These are phyloP conservation scores for Ambrosia artemisiifolia DNA, from an alignment of 129 eudicot species.

Conservation along the genomic window DNA sequence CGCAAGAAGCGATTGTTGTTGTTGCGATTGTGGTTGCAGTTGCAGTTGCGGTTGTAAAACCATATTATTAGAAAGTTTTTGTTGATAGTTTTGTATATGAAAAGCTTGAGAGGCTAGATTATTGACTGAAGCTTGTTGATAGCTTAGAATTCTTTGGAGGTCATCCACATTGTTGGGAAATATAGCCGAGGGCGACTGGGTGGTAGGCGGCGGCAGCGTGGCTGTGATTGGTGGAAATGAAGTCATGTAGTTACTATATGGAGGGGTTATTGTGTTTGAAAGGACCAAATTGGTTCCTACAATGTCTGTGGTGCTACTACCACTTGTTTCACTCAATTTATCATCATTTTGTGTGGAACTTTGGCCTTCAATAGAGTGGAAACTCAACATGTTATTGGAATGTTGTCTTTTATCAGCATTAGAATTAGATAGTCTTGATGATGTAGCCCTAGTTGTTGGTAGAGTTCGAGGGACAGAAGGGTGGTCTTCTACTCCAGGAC, in stretches of 20 bases:
- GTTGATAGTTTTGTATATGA: slow-evolving; percentile 31
- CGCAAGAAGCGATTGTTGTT: slow-evolving; percentile 26
- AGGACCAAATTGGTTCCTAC: slow-evolving; percentile 50
- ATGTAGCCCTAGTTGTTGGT: slow-evolving; percentile 45
- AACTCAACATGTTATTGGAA: slow-evolving; percentile 7
- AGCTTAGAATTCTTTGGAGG: slow-evolving; percentile 55
- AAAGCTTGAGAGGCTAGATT: slow-evolving; percentile 20
- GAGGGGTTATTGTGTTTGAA: slow-evolving; percentile 27
- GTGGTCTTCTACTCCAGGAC: slow-evolving; percentile 85
- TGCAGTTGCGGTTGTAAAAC: slow-evolving; percentile 19
- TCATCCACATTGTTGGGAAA: slow-evolving; percentile 34
- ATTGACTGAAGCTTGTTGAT: slow-evolving; percentile 49
- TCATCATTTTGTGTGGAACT: slow-evolving; percentile 31
- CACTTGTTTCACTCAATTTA: slow-evolving; percentile 47
- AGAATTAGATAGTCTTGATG: slow-evolving; percentile 35
- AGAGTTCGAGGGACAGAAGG: slow-evolving; percentile 72
- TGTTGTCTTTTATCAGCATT: slow-evolving; percentile 14
- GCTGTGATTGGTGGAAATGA: slow-evolving; percentile 29
- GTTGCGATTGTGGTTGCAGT: slow-evolving; percentile 19
- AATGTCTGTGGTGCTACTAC: slow-evolving; percentile 41
- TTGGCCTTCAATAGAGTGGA: slow-evolving; percentile 27
- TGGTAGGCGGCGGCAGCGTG: slow-evolving; percentile 17
- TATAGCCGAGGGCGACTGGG: slow-evolving; percentile 8
- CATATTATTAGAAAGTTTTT: slow-evolving; percentile 27
- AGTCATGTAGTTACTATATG: slow-evolving; percentile 28